These are phyloP conservation scores for Cadophora sp. DNA, from an alignment of 2,329 filamentous ascomycete species.

Conservation along the genomic window DNA sequence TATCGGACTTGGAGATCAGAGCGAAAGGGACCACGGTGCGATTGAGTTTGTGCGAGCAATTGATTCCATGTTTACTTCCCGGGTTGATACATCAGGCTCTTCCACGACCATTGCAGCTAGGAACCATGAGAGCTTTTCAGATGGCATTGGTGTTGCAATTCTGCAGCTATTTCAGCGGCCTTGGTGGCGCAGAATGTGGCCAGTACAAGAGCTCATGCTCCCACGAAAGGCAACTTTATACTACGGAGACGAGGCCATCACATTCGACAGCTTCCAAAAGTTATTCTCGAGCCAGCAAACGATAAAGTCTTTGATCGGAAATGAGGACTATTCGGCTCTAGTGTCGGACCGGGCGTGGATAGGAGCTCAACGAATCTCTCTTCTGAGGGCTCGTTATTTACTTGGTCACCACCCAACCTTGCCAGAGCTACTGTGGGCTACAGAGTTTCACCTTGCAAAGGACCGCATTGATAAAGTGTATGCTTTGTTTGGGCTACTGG, in stretches of 20 bases:
- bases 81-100: background rate
- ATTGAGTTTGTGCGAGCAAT: background rate
- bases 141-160: background rate
- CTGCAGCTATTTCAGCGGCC: background rate
- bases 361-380: background rate
- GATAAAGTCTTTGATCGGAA: background rate
- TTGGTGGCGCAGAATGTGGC: background rate
- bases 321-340: background rate
- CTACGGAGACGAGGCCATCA: background rate
- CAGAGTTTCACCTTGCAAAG: background rate
- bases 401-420: background rate
- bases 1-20: background rate
- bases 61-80: background rate
- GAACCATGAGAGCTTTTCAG: background rate
- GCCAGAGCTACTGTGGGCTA: background rate
- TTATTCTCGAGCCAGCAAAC: background rate
- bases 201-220: background rate
- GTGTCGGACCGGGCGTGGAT: background rate
- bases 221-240: background rate
- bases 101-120: background rate
- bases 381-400: background rate
- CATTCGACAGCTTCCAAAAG: background rate
- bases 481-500: background rate
- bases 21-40: background rate
- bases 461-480: background rate